A percentile compares a stretch with the other conserved stretches of the same genome.
Evolutionary conservation across 257 asterid species (phyloP).

Genomic region (Pogostemon cablin): DNA sequence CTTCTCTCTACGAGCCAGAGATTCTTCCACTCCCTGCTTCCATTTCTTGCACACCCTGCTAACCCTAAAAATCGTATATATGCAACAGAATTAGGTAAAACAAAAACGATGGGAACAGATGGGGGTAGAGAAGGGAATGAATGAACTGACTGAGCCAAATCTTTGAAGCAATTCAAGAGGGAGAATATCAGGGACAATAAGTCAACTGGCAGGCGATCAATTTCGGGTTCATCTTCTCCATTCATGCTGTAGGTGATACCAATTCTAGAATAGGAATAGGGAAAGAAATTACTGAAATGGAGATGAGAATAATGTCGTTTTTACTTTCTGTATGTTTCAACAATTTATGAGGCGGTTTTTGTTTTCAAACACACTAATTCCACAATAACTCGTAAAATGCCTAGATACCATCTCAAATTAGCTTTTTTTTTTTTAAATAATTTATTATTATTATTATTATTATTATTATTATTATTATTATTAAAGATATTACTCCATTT

Average conservation of each 20-base stretch:
- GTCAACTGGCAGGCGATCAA: conserved; percentile 73
- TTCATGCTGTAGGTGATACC: conserved; percentile 18
- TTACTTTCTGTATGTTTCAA: conserved; percentile 15
- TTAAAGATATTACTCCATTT: too few species aligned
- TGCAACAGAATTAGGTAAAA: neutral
- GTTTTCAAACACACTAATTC: neutral
- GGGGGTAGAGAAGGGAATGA: neutral
- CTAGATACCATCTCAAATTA: too few species aligned
- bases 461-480: too few species aligned
- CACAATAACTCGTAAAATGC: too few species aligned
- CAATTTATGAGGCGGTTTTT: neutral
- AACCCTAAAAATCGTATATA: conserved; percentile 39
- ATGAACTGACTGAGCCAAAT: conserved; percentile 63
- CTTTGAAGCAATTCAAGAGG: conserved; percentile 62
- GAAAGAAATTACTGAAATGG: conserved; percentile 21
- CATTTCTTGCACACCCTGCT: conserved; percentile 76
- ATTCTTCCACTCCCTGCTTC: conserved; percentile 76
- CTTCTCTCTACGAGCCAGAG: conserved; percentile 58
- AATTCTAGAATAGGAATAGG: too few species aligned
- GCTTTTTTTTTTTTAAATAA: too few species aligned
- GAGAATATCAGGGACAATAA: conserved; percentile 64
- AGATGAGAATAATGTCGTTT: conserved; percentile 48
- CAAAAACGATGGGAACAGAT: neutral
- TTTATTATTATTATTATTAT: too few species aligned
- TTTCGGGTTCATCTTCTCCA: conserved; percentile 45